These are phyloP conservation scores for Agaricus blazei DNA, from an alignment of 768 basidiomycete species.

Conservation along the genomic window DNA sequence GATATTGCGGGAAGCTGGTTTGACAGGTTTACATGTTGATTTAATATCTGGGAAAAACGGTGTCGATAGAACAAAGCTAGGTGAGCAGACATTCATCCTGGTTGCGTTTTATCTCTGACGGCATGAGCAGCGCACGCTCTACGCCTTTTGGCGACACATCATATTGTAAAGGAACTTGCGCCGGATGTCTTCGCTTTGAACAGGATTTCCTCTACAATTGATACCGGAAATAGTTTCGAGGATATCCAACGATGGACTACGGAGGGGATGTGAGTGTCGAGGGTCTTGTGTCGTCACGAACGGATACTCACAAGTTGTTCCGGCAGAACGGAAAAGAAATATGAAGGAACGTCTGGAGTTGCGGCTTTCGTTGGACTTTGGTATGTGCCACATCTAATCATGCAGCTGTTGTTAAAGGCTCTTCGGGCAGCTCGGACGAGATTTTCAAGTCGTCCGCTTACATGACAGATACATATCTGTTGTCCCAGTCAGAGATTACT, in stretches of 20 bases:
- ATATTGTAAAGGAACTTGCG: constrained; percentile 62
- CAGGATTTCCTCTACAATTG: constrained; percentile 62
- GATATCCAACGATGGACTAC: constrained; percentile 35
- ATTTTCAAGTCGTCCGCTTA: constrained; percentile 73
- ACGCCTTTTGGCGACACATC: constrained; percentile 74
- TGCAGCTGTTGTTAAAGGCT: neutral
- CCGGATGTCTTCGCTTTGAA: constrained; percentile 74
- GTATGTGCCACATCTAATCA: constrained; percentile 30
- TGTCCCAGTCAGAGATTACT: constrained; percentile 27
- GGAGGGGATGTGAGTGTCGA: constrained; percentile 34
- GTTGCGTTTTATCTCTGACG: neutral
- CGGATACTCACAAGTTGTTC: neutral
- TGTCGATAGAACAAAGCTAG: constrained; percentile 45
- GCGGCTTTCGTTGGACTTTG: constrained; percentile 68
- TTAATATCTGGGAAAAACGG: constrained; percentile 39
- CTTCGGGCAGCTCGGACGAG: constrained; percentile 56
- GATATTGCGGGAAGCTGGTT: constrained; percentile 61
- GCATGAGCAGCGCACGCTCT: constrained; percentile 55
- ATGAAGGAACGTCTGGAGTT: constrained; percentile 58
- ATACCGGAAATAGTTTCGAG: constrained; percentile 55
- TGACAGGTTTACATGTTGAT: constrained; percentile 44
- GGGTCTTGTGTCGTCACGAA: neutral
- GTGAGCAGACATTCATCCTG: constrained; percentile 23
- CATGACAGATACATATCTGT: constrained; percentile 62
- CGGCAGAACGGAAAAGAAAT: constrained; percentile 56